Evolutionary conservation across 306 rosid species (phyloP).

Genomic region (Casuarina equisetifolia): DNA sequence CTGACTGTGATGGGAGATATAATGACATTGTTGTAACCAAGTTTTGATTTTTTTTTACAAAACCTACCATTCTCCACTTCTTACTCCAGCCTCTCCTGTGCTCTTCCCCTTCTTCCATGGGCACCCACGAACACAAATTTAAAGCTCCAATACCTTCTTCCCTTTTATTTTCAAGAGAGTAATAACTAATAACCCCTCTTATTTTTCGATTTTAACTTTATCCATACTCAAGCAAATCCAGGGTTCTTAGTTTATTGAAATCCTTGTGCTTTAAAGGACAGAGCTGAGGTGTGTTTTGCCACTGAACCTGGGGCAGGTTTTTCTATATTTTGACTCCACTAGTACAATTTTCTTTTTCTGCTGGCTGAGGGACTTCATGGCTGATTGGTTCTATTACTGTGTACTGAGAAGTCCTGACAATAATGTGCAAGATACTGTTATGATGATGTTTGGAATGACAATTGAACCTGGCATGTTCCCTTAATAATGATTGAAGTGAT

Average conservation of each 20-base stretch:
- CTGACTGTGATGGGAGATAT: not conserved
- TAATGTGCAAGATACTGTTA: not conserved
- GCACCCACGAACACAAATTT: no score
- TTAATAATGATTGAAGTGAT: not conserved
- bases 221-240: no score
- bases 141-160: no score
- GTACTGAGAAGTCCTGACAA: not conserved
- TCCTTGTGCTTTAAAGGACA: not conserved
- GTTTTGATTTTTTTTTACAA: no score
- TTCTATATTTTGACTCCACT: not conserved
- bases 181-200: no score
- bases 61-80: no score
- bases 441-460: not conserved
- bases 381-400: not conserved
- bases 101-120: no score
- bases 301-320: not conserved
- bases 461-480: not conserved
- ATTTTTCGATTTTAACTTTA: no score
- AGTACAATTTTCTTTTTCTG: not conserved
- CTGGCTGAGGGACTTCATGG: not conserved
- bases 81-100: no score
- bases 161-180: no score
- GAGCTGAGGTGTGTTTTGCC: not conserved
- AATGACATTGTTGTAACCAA: no score
- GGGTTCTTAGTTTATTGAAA: constrained; percentile 5